Base-by-base conservation (phyloP, 176 grass and related monocot species). In the Musa itinerans region DNA sequence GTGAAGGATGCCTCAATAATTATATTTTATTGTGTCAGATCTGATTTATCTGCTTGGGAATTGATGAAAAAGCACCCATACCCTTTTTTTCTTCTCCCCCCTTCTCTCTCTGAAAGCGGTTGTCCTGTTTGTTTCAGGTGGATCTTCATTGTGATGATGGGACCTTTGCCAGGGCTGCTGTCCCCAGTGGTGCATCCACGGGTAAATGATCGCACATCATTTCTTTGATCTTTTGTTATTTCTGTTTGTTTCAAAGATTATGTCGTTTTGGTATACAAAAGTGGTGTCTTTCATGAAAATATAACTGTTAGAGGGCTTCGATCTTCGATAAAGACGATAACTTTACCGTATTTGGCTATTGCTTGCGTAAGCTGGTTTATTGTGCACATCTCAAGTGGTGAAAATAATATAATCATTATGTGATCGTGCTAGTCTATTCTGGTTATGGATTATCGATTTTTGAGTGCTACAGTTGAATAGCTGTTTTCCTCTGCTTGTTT, bases 171-270 rank as follows among this genome's bases (percentile, higher is more conserved):
- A 83, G 93, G 84, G 93, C 89, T 20, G 93, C 93, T 67, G 93
- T 96, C 50, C 93, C 93, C 12, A 96, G 93, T 6, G 93, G 93
- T 51, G 93, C 93, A 77, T 96, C 93, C 9, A 96, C 93, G 81
- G 93, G 93, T 96, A 27, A 9, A 69, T 81, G 2, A 67, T 57
- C 25, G 25, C 4, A 52, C 14, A 54, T 5, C 13, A 19, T 4
- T 51, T 79, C 11, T 65, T 78, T 58, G 9, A 13, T 71, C 48
- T 20, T 75, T 76, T 43, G 14, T 20, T 68, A 8, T 50, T 52
- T 59, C 14, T 51, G 20, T 52, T 54, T 13, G n/a, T 11, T 34
- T 26, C 25, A 70, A 15, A 34, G 52, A 29, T 48, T 63, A 83
- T 1, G 21, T 63, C 76, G 7, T 19, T 63, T 56, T 68, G 8